Base-by-base conservation (phyloP, 345 rosid species). In the Turnera subulata region DNA sequence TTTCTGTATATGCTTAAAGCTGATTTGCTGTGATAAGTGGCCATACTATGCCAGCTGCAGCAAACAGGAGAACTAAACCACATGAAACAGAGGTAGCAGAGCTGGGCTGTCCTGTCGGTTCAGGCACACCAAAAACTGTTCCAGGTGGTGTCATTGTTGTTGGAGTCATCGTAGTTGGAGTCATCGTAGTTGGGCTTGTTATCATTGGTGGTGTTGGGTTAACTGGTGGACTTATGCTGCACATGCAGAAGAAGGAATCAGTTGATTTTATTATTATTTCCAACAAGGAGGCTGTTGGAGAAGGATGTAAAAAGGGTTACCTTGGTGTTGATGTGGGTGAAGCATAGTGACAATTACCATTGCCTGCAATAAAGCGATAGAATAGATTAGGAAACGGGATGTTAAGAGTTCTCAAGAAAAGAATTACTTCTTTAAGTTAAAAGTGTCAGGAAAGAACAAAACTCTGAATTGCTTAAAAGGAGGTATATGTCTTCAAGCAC, bases 71-170 rank as follows among this genome's bases (percentile, higher is more conserved):
- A 60, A 74, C 60, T 43, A 64, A 58, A 74, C 73, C 67, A 67
- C 56, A 59, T 43, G 85, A 71, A 35, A 73, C 40, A 22, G 71
- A 57, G 65, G 69, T 68, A 60, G 98, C 87, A 50, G 96, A 84
- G 78, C 67, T 92, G 33, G 97, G 97, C 50, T 70, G 74, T 44
- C 96, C 88, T 11, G 88, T 76, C 56, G 99, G 97, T 74, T 82
- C 95, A 49, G 84, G 85, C 43, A 82, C 79, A 2, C 95, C 93
- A 6, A 53, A 89, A 21, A 76, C 68, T 42, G 84, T 52, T 47
- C 83, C 74, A 44, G 85, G 75, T 40, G 92, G 80, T 49, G 83
- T 20, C 68, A 84, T 69, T 35, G 69, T 70, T 53, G 71, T 73
- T 7, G 91, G 84, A 26, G 86, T 49, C 46, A 72, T 73, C 22